Base-by-base conservation (phyloP, 768 basidiomycete genomes). In the Suillus decipiens region DNA sequence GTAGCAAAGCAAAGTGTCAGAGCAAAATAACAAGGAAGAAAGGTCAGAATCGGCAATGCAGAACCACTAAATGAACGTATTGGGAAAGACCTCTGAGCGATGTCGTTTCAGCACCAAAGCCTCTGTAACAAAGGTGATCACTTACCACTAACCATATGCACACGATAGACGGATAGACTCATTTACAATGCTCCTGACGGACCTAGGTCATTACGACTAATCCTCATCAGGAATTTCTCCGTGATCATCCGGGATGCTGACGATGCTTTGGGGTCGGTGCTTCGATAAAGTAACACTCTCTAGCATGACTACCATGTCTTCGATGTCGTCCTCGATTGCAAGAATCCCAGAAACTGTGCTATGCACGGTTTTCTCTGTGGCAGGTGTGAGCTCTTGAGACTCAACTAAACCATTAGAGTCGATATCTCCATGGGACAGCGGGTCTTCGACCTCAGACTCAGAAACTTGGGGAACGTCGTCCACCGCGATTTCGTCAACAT, bases 291-390 rank as follows among this genome's bases (percentile, higher is more conserved):
- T 50, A 31, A 59, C 37, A 3, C 70, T 66, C 75, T 92, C 87
- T 14, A 91, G 84, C 67, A 90, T 79, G 68, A 81, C 85, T 64
- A 92, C 85, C 59, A 90, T 85, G 61, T 85, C 84, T 72, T 86
- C 89, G 36, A 88, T 77, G 36, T 88, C 84, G 60, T 77, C 72
- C 17, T 72, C 80, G 15, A 68, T 24, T 14, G 63, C 31, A 43
- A 56, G 36, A 22, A 56, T n/a, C 34, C 28, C 5, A 15, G 28
- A 42, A 36, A 60, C 15, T 8, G 24, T 10, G 24, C 5, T 24
- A 15, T 24, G 24, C 37, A 10, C 37, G 39, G 5, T 39, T 14
- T 50, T 53, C 37, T 62, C 60, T 45, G 45, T 53, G 19, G 55
- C 24, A 14, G 67, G 57, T 55, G 61, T 60, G 36, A 36, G 34